phyloP scores from a whole-genome alignment of 176 grass and related monocot genomes.

The Tillandsia fasciculata region DNA sequence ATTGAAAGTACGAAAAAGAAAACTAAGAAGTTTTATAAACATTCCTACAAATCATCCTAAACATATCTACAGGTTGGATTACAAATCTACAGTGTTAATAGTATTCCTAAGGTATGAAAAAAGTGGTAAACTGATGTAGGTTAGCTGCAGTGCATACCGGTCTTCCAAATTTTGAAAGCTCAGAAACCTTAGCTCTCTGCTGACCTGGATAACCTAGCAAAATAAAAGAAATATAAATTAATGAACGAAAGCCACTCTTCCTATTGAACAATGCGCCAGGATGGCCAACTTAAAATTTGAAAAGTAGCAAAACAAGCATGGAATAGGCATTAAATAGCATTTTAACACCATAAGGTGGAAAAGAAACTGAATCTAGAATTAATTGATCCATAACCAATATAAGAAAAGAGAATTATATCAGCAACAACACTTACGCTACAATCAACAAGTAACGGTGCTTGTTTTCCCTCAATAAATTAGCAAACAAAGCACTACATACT shows the following conservation, averaged over 20 bases:
- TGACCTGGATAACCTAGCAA: conserved; percentile 20
- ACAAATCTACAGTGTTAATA: no score
- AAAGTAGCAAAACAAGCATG: neutral
- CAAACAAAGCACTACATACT: neutral
- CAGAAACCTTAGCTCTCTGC: conserved; percentile 18
- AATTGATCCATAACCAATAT: neutral
- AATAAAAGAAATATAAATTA: neutral
- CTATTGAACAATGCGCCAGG: neutral
- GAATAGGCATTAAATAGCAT: neutral
- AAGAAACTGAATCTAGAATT: neutral
- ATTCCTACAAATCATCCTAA: no score
- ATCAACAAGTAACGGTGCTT: neutral
- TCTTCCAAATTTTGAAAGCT: conserved; percentile 23
- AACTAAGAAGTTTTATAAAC: no score
- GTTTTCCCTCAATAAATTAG: neutral
- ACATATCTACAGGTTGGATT: no score
- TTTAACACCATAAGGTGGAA: neutral
- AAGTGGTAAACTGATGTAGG: no score
- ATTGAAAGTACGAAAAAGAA: no score
- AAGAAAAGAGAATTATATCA: neutral
- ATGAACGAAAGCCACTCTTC: neutral
- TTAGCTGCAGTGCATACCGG: conserved; percentile 3
- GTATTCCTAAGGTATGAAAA: no score
- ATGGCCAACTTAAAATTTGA: neutral
- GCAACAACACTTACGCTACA: neutral